phyloP scores from a whole-genome alignment of 805 yeast genomes.

The Candida orba region DNA sequence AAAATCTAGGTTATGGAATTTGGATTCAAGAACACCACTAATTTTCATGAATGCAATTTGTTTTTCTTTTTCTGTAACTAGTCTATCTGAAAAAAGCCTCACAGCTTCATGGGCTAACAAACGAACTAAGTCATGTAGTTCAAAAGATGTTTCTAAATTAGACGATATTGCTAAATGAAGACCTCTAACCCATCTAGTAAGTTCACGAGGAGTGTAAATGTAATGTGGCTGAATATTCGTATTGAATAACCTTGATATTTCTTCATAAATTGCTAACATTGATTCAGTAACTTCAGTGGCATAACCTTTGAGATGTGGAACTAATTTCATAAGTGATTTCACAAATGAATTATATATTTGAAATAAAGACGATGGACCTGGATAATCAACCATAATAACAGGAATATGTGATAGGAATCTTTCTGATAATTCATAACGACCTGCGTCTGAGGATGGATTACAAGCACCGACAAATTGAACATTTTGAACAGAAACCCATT shows the following conservation, averaged over 20 bases:
- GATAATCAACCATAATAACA: constrained; percentile 72
- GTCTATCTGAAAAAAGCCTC: constrained; percentile 69
- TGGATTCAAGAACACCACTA: constrained; percentile 24
- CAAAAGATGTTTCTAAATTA: constrained; percentile 26
- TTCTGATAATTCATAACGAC: constrained; percentile 49
- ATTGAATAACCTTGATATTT: constrained; percentile 36
- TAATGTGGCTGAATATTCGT: constrained; percentile 46
- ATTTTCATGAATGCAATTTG: constrained; percentile 40
- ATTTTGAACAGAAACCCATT: constrained; percentile 60
- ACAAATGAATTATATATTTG: constrained; percentile 63
- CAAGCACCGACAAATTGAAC: constrained; percentile 94
- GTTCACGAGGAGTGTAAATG: constrained; percentile 81
- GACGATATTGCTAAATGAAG: constrained; percentile 39
- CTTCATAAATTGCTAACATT: constrained; percentile 56
- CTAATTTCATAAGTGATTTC: constrained; percentile 46
- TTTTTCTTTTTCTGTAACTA: constrained; percentile 41
- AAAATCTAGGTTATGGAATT: constrained; percentile 42
- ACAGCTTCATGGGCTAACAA: constrained; percentile 79
- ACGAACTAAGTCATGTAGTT: constrained; percentile 42
- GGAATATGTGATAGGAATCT: constrained; percentile 64
- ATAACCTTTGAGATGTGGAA: constrained; percentile 55
- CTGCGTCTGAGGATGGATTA: constrained; percentile 79
- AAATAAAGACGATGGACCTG: constrained; percentile 50
- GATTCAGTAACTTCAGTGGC: constrained; percentile 47
- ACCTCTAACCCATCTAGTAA: constrained; percentile 85